Evolutionary conservation across 2,329 filamentous ascomycete species (phyloP).

Genomic region (Fusarium nisikadoi): DNA sequence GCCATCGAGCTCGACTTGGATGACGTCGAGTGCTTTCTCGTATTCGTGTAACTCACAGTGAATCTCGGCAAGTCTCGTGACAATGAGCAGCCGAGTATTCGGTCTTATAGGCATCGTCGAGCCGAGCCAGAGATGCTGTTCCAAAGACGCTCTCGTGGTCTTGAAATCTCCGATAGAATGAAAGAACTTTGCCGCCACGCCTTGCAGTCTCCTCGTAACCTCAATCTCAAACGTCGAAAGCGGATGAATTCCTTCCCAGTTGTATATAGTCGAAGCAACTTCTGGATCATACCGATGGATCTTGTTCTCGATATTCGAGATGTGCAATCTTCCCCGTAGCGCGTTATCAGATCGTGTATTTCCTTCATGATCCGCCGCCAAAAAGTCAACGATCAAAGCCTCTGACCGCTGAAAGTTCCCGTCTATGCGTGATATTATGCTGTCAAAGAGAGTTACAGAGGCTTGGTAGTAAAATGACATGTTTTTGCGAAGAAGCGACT

Average conservation of each 20-base stretch:
- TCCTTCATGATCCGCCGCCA: constrained; percentile 16
- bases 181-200: constrained; percentile 47
- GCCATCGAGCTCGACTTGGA: constrained; percentile 38
- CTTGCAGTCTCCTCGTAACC: constrained; percentile 48
- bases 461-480: constrained; percentile 50
- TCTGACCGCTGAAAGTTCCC: constrained; percentile 44
- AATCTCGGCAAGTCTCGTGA: constrained; percentile 44
- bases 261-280: constrained; percentile 46
- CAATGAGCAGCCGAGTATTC: constrained; percentile 43
- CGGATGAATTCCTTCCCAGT: constrained; percentile 45
- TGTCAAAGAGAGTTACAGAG: constrained; percentile 46
- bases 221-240: constrained; percentile 48
- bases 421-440: constrained; percentile 45
- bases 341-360: constrained; percentile 45
- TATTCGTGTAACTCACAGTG: constrained; percentile 46
- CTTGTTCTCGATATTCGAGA: constrained; percentile 50
- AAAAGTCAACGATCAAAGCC: constrained; percentile 41
- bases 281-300: constrained; percentile 47
- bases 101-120: constrained; percentile 39
- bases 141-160: constrained; percentile 44
- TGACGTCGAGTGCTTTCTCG: constrained; percentile 31
- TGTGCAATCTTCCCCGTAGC: constrained; percentile 47
- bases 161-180: constrained; percentile 49
- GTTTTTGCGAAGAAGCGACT: constrained; percentile 36
- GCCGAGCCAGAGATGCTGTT: constrained; percentile 46